Percentiles rank a stretch among this genome's conserved stretches.
These are phyloP conservation scores for Sextonia rubra DNA, from an alignment of 164 flowering plant genomes.

Conservation along the genomic window DNA sequence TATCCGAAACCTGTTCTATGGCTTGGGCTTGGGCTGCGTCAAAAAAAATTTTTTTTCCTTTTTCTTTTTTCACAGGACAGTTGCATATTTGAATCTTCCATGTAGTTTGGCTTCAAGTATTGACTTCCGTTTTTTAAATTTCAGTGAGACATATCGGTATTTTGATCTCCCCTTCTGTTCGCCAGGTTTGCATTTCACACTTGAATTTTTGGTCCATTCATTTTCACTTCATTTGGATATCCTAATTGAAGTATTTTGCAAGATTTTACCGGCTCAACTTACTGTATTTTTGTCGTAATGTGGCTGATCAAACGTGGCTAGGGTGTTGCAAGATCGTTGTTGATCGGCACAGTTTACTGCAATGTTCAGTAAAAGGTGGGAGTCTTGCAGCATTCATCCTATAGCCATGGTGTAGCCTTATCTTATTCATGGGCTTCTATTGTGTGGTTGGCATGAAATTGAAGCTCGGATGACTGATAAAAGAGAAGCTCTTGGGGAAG, in stretches of 20 bases:
- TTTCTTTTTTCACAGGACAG: no score
- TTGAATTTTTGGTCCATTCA: neutral
- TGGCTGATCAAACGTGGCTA: neutral
- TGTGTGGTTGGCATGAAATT: neutral
- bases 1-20: no score
- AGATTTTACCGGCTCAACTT: no score
- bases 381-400: neutral
- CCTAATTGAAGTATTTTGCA: no score
- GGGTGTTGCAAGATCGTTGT: no score
- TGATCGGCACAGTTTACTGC: neutral
- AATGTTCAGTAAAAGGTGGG: no score
- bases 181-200: conserved; percentile 19
- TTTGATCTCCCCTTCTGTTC: conserved; percentile 40
- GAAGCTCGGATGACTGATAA: conserved; percentile 27
- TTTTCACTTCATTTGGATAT: no score
- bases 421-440: neutral
- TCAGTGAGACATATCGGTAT: conserved; percentile 39
- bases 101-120: no score
- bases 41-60: no score
- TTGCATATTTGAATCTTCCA: no score
- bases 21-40: no score
- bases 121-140: conserved; percentile 2
- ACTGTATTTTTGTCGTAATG: neutral
- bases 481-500: conserved; percentile 39
- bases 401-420: neutral